Percentiles rank a stretch among this genome's conserved stretches.
Evolutionary conservation across 352 stramenopile species (phyloP).

Genomic region (Phytophthora meadii): DNA sequence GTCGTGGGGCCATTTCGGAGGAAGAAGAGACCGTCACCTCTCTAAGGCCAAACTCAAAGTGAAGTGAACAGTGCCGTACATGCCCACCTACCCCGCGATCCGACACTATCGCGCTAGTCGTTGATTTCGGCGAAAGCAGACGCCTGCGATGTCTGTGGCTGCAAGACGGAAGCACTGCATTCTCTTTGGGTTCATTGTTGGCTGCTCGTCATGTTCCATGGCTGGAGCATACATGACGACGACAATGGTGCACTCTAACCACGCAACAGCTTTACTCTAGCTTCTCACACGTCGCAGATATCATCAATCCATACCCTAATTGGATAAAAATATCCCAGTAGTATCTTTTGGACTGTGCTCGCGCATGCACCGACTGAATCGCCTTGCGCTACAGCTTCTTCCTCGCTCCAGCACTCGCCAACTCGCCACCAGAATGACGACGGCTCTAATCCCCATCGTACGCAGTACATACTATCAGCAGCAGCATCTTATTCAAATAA

Average conservation of each 20-base stretch:
- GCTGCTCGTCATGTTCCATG: background rate
- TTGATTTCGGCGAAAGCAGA: constrained; percentile 18
- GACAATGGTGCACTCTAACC: too few relatives aligned
- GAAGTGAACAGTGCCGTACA: constrained; percentile 6
- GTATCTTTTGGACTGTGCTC: constrained; percentile 22
- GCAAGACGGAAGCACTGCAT: background rate
- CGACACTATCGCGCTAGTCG: constrained; percentile 22
- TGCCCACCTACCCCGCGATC: constrained; percentile 25
- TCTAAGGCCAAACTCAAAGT: constrained; percentile 10
- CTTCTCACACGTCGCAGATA: too few relatives aligned
- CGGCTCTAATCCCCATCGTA: constrained; percentile 51
- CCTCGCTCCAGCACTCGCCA: background rate
- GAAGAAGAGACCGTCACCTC: background rate
- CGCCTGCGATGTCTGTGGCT: background rate
- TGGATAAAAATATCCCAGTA: constrained; percentile 12
- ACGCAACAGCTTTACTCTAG: too few relatives aligned
- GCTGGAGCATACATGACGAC: too few relatives aligned
- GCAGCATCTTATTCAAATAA: background rate
- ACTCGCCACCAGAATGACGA: constrained; percentile 31
- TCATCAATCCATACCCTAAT: background rate
- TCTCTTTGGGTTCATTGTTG: background rate
- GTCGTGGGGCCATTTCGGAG: constrained; percentile 5
- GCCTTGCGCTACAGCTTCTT: constrained; percentile 6
- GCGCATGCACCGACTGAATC: constrained; percentile 23
- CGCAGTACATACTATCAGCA: background rate